phyloP scores from a whole-genome alignment of 2,329 filamentous ascomycete genomes.

The Trichoderma asperellum region DNA sequence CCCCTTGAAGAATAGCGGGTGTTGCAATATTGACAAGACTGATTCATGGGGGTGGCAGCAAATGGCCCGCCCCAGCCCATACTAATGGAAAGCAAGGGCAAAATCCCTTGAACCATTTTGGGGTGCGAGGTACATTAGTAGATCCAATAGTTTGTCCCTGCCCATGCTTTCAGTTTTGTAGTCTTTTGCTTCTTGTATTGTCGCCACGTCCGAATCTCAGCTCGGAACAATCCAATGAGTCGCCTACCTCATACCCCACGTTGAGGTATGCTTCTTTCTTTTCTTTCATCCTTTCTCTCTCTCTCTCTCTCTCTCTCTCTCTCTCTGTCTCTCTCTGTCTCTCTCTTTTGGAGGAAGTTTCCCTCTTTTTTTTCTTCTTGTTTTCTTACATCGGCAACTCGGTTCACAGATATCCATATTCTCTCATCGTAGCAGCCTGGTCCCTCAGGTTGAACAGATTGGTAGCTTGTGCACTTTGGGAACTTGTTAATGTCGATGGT shows the following conservation, averaged over 20 bases:
- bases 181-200: not conserved
- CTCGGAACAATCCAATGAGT: not conserved
- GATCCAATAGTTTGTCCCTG: not conserved
- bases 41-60: not conserved
- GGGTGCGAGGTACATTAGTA: not conserved
- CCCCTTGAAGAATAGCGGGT: not conserved
- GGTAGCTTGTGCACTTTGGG: not conserved
- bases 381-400: not conserved
- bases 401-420: not conserved
- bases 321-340: too few relatives aligned
- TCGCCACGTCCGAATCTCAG: slow-evolving; percentile 14
- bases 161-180: not conserved
- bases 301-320: too few relatives aligned
- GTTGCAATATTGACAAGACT: not conserved
- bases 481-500: not conserved
- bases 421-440: not conserved
- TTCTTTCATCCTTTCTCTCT: not conserved
- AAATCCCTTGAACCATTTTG: not conserved
- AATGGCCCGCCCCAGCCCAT: not conserved
- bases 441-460: not conserved
- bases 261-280: not conserved
- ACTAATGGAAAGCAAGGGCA: not conserved
- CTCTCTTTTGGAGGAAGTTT: too few relatives aligned
- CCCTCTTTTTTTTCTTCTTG: not conserved
- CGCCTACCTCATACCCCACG: slow-evolving; percentile 1